These are phyloP conservation scores for Paxillus rubicundulus DNA, from an alignment of 768 basidiomycete species.

Conservation along the genomic window DNA sequence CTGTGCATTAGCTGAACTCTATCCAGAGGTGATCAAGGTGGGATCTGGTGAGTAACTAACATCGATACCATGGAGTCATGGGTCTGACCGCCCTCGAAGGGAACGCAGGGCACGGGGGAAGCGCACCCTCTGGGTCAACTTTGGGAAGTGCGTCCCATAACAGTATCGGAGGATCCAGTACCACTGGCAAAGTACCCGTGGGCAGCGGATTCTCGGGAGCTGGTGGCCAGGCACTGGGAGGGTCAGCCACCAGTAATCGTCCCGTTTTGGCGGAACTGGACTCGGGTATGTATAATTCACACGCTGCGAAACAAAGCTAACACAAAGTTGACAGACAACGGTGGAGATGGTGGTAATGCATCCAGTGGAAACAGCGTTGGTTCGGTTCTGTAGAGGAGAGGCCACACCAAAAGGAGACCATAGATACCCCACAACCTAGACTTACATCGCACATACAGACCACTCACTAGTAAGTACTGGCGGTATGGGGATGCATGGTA, in stretches of 20 bases:
- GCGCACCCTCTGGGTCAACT: constrained; percentile 6
- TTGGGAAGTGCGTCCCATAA: background rate
- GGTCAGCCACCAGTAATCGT: constrained; percentile 3
- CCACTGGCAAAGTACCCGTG: constrained; percentile 2
- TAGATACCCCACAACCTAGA: constrained; percentile 14
- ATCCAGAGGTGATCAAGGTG: background rate
- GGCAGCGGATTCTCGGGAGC: constrained; percentile 8
- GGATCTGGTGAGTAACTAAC: constrained; percentile 10
- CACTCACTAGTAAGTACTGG: constrained; percentile 9
- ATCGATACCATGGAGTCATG: background rate
- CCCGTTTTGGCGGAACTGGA: constrained; percentile 30
- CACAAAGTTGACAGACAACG: constrained; percentile 34
- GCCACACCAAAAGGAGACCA: constrained; percentile 3
- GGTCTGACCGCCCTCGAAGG: constrained; percentile 8
- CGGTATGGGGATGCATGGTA: constrained; percentile 1
- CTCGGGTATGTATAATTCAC: constrained; percentile 29
- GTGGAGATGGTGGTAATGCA: constrained; percentile 35
- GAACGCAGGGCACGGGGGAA: constrained; percentile 9
- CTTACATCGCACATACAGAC: constrained; percentile 28
- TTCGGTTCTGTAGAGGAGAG: constrained; percentile 5
- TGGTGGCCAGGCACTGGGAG: constrained; percentile 9
- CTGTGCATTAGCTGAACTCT: background rate
- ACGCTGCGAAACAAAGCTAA: background rate
- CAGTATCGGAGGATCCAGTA: background rate
- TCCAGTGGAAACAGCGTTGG: constrained; percentile 27